Conservation (phyloP, 805 yeast species). For the Sugiyamaella floridensis region DNA sequence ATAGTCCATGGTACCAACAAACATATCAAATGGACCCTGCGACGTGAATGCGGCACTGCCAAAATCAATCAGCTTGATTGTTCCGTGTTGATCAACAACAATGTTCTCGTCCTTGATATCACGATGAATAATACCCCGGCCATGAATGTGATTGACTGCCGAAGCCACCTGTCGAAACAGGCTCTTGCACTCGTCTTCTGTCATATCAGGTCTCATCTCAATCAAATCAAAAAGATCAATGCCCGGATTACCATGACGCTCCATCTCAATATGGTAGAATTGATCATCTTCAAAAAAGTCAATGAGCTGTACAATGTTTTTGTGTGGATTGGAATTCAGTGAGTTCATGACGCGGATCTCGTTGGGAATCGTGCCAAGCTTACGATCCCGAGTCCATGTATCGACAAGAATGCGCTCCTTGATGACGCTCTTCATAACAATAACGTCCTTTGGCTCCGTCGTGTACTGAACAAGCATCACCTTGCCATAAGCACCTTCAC, state of each 20-base stretch:
- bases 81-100: constrained; percentile 69
- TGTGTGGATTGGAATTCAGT: constrained; percentile 61
- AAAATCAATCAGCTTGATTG: constrained; percentile 82
- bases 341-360: constrained; percentile 90
- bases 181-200: constrained; percentile 67
- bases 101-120: constrained; percentile 94
- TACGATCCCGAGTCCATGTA: constrained; percentile 93
- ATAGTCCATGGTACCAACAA: constrained; percentile 95
- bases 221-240: constrained; percentile 89
- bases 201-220: constrained; percentile 76
- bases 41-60: constrained; percentile 89
- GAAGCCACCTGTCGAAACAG: constrained; percentile 74
- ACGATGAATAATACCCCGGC: constrained; percentile 82
- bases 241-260: constrained; percentile 85
- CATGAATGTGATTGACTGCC: constrained; percentile 76
- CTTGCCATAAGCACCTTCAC: constrained; percentile 96
- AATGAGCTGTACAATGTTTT: constrained; percentile 73
- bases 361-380: constrained; percentile 89
- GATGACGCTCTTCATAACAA: constrained; percentile 81
- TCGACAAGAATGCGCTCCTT: constrained; percentile 91
- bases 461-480: constrained; percentile 73
- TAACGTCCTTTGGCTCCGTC: constrained; percentile 53
- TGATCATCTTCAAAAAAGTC: constrained; percentile 91
- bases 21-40: constrained; percentile 94
- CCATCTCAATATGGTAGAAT: constrained; percentile 85